Evolutionary conservation across 2,329 filamentous ascomycete genomes (phyloP).

Genomic region (Eurotiales sp.): DNA sequence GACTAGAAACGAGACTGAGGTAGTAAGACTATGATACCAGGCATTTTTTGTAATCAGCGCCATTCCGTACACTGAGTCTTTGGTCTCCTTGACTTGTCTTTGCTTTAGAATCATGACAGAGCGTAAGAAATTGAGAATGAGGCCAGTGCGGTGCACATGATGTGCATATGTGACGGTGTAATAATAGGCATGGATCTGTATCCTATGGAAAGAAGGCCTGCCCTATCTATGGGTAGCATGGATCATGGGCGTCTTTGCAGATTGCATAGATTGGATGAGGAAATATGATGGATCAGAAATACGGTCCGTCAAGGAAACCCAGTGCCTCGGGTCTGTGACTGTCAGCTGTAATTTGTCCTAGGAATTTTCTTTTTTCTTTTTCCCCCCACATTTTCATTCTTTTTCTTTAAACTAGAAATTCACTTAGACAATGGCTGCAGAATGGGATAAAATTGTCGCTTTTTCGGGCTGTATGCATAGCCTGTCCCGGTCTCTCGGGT

Average conservation of each 20-base stretch:
- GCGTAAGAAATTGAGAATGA: neutral
- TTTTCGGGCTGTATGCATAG: slow-evolving; percentile 6
- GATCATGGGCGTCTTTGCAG: neutral
- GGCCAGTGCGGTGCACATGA: slow-evolving; percentile 5
- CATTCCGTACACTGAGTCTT: too few species aligned
- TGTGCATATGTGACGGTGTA: neutral
- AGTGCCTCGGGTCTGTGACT: neutral
- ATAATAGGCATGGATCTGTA: too few species aligned
- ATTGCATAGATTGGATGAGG: too few species aligned
- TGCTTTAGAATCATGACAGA: too few species aligned
- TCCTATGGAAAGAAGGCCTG: too few species aligned
- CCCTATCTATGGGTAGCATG: too few species aligned
- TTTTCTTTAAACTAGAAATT: too few species aligned
- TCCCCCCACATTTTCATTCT: neutral
- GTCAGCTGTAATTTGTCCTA: neutral
- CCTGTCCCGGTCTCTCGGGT: slow-evolving; percentile 13
- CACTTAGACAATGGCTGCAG: too few species aligned
- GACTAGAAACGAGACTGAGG: too few species aligned
- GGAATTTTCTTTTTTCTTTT: neutral
- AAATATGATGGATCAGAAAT: neutral
- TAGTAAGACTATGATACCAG: too few species aligned
- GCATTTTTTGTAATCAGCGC: too few species aligned
- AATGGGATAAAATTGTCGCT: neutral
- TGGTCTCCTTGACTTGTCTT: too few species aligned
- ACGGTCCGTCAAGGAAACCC: neutral